Evolutionary conservation across 257 asterid genomes (phyloP).

Genomic region (Ilex aquifolium): DNA sequence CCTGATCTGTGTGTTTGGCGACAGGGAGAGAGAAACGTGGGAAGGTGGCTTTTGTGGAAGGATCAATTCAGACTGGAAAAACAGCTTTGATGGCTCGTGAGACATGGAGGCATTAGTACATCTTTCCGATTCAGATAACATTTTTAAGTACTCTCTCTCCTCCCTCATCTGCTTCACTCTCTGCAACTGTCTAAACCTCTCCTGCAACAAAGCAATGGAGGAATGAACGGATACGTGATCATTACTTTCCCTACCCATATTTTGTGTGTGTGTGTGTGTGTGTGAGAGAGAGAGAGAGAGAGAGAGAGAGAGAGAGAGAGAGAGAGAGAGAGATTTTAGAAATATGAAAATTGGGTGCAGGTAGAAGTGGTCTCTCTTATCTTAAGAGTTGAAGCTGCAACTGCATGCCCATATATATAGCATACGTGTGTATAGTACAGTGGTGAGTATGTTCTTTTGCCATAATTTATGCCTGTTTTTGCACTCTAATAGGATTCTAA

Average conservation of each 20-base stretch:
- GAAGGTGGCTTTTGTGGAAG: conserved; percentile 26
- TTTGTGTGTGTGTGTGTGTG: not conserved
- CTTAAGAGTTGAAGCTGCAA: too few species aligned
- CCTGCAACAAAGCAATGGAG: conserved; percentile 46
- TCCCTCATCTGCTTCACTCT: conserved; percentile 44
- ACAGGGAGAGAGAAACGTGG: conserved; percentile 38
- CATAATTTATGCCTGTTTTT: too few species aligned
- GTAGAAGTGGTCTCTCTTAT: too few species aligned
- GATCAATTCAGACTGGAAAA: conserved; percentile 3
- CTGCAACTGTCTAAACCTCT: conserved; percentile 44
- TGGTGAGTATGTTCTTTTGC: too few species aligned
- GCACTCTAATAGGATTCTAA: too few species aligned
- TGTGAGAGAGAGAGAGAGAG: too few species aligned
- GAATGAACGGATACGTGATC: conserved; percentile 21
- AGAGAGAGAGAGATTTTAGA: too few species aligned
- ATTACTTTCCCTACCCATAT: conserved; percentile 15
- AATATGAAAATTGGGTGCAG: too few species aligned
- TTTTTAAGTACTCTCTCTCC: conserved; percentile 28
- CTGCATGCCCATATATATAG: too few species aligned
- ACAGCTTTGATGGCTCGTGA: conserved; percentile 4
- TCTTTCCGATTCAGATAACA: conserved; percentile 23
- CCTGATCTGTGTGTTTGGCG: conserved; percentile 22
- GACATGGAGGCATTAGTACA: conserved; percentile 5
- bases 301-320: too few species aligned
- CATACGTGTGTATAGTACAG: too few species aligned